Percentiles rank a stretch among this genome's conserved stretches.
Conservation (phyloP, 805 yeast species). For the Spathaspora girioi region DNA sequence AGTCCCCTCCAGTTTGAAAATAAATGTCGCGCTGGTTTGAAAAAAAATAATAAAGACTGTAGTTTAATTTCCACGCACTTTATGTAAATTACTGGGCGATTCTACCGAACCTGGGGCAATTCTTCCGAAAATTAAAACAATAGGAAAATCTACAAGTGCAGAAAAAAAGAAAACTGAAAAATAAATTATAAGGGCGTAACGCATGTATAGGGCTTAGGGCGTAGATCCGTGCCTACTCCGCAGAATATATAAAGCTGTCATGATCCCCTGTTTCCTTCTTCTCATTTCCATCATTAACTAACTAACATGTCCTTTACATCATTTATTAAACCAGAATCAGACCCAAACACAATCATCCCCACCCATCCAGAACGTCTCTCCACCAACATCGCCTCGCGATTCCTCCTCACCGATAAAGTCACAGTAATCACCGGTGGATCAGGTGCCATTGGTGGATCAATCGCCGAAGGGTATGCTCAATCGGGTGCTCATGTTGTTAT, state of each 20-base stretch:
- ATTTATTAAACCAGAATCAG: conserved; percentile 9
- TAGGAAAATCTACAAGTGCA: too few species aligned
- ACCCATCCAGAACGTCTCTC: conserved; percentile 12
- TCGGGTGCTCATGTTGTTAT: conserved; percentile 38
- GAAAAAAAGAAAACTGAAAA: neutral
- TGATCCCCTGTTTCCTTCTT: neutral
- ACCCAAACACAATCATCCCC: conserved; percentile 5
- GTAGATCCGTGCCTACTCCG: neutral
- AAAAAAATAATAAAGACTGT: too few species aligned
- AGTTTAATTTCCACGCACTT: neutral
- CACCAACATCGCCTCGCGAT: conserved; percentile 25
- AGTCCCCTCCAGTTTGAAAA: too few species aligned
- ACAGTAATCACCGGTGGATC: conserved; percentile 38
- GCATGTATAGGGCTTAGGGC: too few species aligned
- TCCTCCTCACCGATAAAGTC: conserved; percentile 26
- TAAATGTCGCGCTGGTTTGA: too few species aligned
- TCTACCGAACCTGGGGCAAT: neutral
- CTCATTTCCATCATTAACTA: neutral
- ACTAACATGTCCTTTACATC: conserved; percentile 5
- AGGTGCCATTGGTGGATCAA: conserved; percentile 35
- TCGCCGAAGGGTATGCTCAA: conserved; percentile 35
- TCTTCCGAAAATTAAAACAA: conserved; percentile 2
- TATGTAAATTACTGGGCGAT: neutral
- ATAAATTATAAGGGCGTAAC: neutral
- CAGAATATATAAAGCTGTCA: neutral